Evolutionary conservation across 805 yeast genomes (phyloP), one percentile per base, ranked within the genome.

Genomic region (Saccharomyces paradoxus): DNA sequence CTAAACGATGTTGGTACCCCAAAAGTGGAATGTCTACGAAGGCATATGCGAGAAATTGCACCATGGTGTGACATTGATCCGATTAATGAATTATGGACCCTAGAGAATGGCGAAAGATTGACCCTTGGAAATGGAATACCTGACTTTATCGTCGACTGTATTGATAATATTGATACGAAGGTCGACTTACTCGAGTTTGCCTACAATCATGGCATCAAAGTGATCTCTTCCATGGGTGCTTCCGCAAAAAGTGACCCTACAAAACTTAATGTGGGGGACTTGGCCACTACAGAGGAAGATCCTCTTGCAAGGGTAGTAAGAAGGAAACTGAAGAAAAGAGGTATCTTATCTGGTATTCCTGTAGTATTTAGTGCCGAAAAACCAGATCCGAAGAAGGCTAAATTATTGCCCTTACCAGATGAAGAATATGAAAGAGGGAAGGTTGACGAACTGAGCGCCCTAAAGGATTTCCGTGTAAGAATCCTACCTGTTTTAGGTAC

Each of bases 241-340:
- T 96, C 97, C 4, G 86, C 96, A 62, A 94, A 94, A 69, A 86
- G 96, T 52, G 99, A 94, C 67, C 95, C 98, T 12, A 86, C 97
- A 2, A 77, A 98, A 64, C 81, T 94, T 55, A 87, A 89, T 66
- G 79, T 94, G 46, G 90, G 90, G 32, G 99, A 94, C 71, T 82
- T 94, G 53, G 84, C 95, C 32, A 81, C 80, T 52, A 88, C 99
- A 0, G 92, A 87, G 64, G 99, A 94, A 70, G 99, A 94, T 70
- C 94, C 97, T 6, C 75, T 94, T 55, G 88, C 97, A 13, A 81
- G 96, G 58, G 75, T 92, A 0, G 96, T 90, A 4, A 80, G 99
- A 67, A 80, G 96, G 62, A 80, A 90, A 63, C 77, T 94, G 62
- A 86, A 89, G 68, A 81, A 84, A 65, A 78, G 82, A 59, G 97